Evolutionary conservation across 371 early-diverging fungal species (phyloP), one percentile per base, ranked within the genome.

Genomic region (Umbelopsis sp.): DNA sequence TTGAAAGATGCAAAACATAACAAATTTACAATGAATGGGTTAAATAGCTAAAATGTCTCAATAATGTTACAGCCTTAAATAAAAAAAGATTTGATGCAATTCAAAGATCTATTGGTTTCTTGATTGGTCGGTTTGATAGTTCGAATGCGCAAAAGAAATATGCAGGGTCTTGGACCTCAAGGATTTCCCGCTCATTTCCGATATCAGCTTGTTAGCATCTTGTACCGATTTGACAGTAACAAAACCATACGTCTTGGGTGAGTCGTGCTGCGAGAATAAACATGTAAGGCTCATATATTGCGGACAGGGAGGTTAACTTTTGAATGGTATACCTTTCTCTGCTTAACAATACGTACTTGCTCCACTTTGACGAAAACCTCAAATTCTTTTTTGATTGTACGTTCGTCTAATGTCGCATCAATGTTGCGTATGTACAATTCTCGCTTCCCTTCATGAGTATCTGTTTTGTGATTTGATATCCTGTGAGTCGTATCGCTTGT

Each of bases 11-110:
- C 12, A 41, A 44, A 22, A 22, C 22, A 22, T 22, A 22, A 44
- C 64, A 14, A 64, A 64, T 22, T 1, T 64, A 44, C 41, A 44
- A 37, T 20, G 64, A 64, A 22, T 44, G 64, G 22, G 48, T 48
- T 48, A 48, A 48, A 48, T 48, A 10, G 64, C 25, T 12, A 64
- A 64, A 44, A 64, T 41, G 18, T 65, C 24, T 65, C 65, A 48
- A 32, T 65, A 35, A 45, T 1, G 24, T 48, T 50, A 25, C 46
- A 29, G 25, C 20, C 18, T 20, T 48, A 48, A 16, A 48, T 48
- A n/a, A 48, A 7, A 12, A 46, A 12, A n/a, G 48, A 3, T 16
- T 12, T 48, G 16, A 16, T 20, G 11, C n/a, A 29, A 3, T 29
- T 29, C 29, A 29, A 5, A 48, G 2, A n/a, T 48, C 48, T 48